Evolutionary conservation across 1,284 basidiomycete genomes (phyloP).

Genomic region (Ganoderma meredithae): DNA sequence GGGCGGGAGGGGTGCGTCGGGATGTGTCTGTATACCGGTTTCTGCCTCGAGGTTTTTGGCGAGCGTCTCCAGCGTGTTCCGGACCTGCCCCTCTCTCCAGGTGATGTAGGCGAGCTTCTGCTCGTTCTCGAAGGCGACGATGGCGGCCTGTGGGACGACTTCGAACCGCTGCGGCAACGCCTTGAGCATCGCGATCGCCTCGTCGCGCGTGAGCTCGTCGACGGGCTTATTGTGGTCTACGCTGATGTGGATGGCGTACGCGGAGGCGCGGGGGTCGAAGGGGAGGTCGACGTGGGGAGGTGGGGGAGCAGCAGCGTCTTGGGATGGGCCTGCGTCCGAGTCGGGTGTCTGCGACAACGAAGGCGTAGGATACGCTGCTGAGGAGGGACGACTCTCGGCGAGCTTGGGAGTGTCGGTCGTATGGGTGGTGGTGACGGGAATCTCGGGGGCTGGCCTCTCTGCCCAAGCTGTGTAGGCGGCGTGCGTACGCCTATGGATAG

Average conservation of each 20-base stretch:
- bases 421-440: background rate
- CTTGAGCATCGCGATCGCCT: constrained; percentile 30
- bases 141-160: constrained; percentile 19
- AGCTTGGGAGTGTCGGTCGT: too few relatives aligned
- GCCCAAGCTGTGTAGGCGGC: background rate
- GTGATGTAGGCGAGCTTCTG: background rate
- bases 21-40: background rate
- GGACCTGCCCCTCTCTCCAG: background rate
- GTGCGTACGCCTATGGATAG: background rate
- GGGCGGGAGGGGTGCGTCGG: background rate
- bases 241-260: constrained; percentile 25
- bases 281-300: background rate
- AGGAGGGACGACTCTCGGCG: background rate
- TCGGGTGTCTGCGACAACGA: background rate
- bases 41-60: background rate
- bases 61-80: background rate
- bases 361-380: background rate
- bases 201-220: constrained; percentile 31
- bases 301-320: background rate
- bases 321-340: background rate
- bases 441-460: background rate
- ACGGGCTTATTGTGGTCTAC: constrained; percentile 24
- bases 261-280: constrained; percentile 2
- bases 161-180: constrained; percentile 26
- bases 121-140: background rate